phyloP scores from a whole-genome alignment of 2,329 filamentous ascomycete species.

The Emergomyces pasteurianus region DNA sequence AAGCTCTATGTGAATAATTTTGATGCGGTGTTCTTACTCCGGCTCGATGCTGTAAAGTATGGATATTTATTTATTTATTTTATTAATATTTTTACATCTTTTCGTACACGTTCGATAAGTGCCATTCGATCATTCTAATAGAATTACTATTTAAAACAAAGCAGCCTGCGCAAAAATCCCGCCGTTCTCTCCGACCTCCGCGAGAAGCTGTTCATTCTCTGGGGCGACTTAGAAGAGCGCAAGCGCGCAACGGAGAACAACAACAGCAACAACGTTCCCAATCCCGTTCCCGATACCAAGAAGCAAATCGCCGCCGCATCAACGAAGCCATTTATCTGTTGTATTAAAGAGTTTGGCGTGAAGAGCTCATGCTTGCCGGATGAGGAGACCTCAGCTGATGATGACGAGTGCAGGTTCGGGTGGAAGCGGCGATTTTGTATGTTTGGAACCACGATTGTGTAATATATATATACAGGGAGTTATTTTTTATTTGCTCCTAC shows the following conservation, averaged over 20 bases:
- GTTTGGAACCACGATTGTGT: slow-evolving; percentile 50
- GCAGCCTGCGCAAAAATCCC: slow-evolving; percentile 46
- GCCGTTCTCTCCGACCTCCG: slow-evolving; percentile 43
- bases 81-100: no score
- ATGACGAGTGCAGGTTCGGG: slow-evolving; percentile 24
- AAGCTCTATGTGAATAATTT: slow-evolving; percentile 57
- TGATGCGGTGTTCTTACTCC: slow-evolving; percentile 45
- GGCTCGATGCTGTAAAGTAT: slow-evolving; percentile 44
- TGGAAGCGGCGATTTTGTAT: slow-evolving; percentile 55
- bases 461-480: not conserved
- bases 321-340: slow-evolving; percentile 52
- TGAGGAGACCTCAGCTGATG: slow-evolving; percentile 21
- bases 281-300: slow-evolving; percentile 6
- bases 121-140: not conserved
- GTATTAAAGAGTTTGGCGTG: slow-evolving; percentile 59
- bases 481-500: not conserved
- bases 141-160: not conserved
- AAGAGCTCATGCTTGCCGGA: slow-evolving; percentile 18
- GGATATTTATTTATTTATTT: no score
- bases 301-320: slow-evolving; percentile 33
- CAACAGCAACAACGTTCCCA: not conserved
- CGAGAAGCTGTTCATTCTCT: slow-evolving; percentile 64
- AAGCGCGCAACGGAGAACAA: slow-evolving; percentile 38
- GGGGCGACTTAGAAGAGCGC: slow-evolving; percentile 72
- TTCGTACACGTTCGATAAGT: not conserved